Evolutionary conservation across 73 alveolate species (phyloP).

Genomic region (Durusdinium trenchii): DNA sequence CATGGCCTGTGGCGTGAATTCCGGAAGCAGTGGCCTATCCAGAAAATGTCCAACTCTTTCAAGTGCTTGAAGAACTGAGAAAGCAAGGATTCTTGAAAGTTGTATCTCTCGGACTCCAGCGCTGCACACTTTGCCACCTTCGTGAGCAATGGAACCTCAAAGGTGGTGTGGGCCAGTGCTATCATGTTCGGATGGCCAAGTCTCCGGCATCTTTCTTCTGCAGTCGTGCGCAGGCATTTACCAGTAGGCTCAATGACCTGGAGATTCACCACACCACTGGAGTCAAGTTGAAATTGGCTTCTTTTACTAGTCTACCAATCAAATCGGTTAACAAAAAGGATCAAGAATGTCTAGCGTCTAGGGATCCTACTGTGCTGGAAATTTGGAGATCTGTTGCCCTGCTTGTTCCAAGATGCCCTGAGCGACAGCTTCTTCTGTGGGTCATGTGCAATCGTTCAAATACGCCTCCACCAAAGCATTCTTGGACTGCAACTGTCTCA

Average conservation of each 20-base stretch:
- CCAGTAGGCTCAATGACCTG: constrained; percentile 75
- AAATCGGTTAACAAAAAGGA: neutral
- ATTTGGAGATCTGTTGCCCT: neutral
- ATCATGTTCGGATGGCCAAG: neutral
- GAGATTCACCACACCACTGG: neutral
- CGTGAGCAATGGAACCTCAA: constrained; percentile 3
- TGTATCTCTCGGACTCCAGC: neutral
- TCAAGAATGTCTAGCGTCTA: neutral
- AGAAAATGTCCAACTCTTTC: neutral
- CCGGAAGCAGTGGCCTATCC: constrained; percentile 65
- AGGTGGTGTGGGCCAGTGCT: neutral
- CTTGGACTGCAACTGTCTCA: neutral
- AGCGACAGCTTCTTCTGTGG: neutral
- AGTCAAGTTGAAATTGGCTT: neutral
- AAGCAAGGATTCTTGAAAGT: too few relatives aligned
- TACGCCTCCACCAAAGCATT: neutral
- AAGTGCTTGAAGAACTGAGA: too few relatives aligned
- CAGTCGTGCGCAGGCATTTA: constrained; percentile 52
- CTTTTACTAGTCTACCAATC: neutral
- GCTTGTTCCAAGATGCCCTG: constrained; percentile 63
- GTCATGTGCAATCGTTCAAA: neutral
- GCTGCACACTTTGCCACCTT: constrained; percentile 31
- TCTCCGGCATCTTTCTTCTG: constrained; percentile 45
- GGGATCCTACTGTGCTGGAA: constrained; percentile 60
- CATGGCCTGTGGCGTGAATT: constrained; percentile 73